Evolutionary conservation across 2,329 filamentous ascomycete species (phyloP).

Genomic region (Penicillium sp.): DNA sequence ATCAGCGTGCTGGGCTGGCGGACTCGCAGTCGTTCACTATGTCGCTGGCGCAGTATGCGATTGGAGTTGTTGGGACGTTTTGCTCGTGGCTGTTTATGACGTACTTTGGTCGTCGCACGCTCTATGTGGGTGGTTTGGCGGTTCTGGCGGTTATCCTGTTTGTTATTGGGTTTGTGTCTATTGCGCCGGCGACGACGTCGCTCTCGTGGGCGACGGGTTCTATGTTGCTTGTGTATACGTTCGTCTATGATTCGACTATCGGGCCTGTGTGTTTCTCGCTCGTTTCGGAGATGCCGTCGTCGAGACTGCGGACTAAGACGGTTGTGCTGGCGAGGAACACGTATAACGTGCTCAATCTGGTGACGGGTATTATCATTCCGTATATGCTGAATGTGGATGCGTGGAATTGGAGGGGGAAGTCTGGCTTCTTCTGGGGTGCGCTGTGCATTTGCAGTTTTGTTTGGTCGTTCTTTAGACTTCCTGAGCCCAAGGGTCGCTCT

Average conservation of each 20-base stretch:
- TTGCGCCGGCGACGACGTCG: constrained; percentile 17
- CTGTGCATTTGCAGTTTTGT: constrained; percentile 72
- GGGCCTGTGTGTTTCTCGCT: constrained; percentile 54
- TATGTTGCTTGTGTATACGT: constrained; percentile 52
- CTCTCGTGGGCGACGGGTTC: constrained; percentile 41
- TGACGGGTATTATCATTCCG: constrained; percentile 67
- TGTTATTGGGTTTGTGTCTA: constrained; percentile 21
- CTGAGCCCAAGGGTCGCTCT: constrained; percentile 70
- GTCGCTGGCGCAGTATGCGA: constrained; percentile 57
- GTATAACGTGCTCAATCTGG: constrained; percentile 45
- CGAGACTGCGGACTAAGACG: constrained; percentile 53
- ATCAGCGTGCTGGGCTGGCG: constrained; percentile 36
- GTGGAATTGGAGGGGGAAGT: constrained; percentile 79
- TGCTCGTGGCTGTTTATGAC: constrained; percentile 48
- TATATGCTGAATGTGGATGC: constrained; percentile 83
- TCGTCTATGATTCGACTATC: constrained; percentile 54
- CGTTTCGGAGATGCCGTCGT: constrained; percentile 53
- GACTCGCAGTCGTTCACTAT: constrained; percentile 35
- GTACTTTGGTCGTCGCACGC: constrained; percentile 37
- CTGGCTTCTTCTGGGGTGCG: constrained; percentile 78
- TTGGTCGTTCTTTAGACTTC: constrained; percentile 73
- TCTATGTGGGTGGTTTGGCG: constrained; percentile 33
- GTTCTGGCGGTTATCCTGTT: constrained; percentile 12
- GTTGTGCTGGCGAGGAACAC: constrained; percentile 50
- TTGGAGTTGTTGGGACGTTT: constrained; percentile 52